These are phyloP conservation scores for Penicillium aurantiogriseum DNA, from an alignment of 2,329 filamentous ascomycete genomes.

Conservation along the genomic window DNA sequence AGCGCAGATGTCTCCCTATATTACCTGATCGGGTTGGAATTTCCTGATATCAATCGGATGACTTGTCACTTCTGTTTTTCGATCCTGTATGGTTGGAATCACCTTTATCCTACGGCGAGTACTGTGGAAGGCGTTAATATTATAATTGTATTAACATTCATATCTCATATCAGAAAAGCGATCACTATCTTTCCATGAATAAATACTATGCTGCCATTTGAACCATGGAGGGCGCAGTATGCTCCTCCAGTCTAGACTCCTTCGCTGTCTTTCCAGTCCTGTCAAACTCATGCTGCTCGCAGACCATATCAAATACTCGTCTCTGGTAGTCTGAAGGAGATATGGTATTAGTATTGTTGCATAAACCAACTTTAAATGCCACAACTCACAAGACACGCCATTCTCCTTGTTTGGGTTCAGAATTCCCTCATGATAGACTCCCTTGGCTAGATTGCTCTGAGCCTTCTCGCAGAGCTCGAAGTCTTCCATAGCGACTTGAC, in stretches of 20 bases:
- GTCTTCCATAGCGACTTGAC: conserved; percentile 57
- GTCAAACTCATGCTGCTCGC: conserved; percentile 44
- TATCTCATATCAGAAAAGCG: neutral
- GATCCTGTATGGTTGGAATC: neutral
- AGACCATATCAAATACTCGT: conserved; percentile 48
- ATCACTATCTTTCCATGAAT: neutral
- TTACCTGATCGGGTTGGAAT: conserved; percentile 28
- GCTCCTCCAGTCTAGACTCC: conserved; percentile 6
- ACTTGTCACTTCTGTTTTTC: neutral
- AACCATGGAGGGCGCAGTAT: conserved; percentile 3
- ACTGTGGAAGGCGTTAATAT: neutral
- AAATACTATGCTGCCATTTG: conserved; percentile 18
- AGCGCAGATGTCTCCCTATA: neutral
- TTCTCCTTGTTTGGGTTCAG: conserved; percentile 57
- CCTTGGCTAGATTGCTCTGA: conserved; percentile 54
- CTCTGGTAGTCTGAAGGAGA: conserved; percentile 44
- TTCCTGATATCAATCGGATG: conserved; percentile 16
- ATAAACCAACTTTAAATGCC: neutral
- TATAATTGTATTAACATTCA: neutral
- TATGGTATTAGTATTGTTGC: conserved; percentile 14
- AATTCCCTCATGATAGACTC: conserved; percentile 56
- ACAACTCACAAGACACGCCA: conserved; percentile 51
- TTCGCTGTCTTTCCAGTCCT: conserved; percentile 14
- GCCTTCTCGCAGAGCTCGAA: conserved; percentile 58
- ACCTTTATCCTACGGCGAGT: neutral